Percentiles rank a stretch among this genome's conserved stretches.
These are phyloP conservation scores for Basidiobolus meristosporus DNA, from an alignment of 371 early-diverging fungal genomes.

Conservation along the genomic window DNA sequence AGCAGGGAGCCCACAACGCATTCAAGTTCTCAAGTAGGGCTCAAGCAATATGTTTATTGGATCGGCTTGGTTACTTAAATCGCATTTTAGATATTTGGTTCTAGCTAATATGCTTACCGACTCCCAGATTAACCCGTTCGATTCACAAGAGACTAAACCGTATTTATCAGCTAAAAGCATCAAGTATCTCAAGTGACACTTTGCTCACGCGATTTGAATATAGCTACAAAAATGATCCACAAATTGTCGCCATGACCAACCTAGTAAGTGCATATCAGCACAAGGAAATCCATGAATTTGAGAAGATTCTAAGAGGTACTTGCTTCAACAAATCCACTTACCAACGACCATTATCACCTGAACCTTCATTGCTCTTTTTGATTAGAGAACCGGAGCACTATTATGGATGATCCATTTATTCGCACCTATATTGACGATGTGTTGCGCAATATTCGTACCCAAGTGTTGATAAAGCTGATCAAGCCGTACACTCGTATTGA, in stretches of 20 bases:
- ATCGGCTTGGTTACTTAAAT: background rate
- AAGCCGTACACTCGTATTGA: conserved; percentile 83
- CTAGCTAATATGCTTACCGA: conserved; percentile 89
- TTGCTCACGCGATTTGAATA: background rate
- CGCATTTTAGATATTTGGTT: conserved; percentile 54
- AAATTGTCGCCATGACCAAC: conserved; percentile 81
- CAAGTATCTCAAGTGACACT: background rate
- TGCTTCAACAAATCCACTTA: too few relatives aligned
- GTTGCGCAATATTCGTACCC: conserved; percentile 70
- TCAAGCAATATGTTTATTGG: background rate
- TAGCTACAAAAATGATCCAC: conserved; percentile 73
- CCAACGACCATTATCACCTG: too few relatives aligned
- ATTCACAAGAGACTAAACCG: conserved; percentile 91
- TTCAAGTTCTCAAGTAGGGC: conserved; percentile 71
- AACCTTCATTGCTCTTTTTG: background rate
- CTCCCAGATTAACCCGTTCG: conserved; percentile 85
- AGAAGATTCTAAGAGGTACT: conserved; percentile 35
- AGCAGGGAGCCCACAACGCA: conserved; percentile 82
- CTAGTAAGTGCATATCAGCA: conserved; percentile 79
- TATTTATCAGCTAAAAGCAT: conserved; percentile 11
- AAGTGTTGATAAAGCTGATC: conserved; percentile 64
- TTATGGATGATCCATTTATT: conserved; percentile 83
- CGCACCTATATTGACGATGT: conserved; percentile 77
- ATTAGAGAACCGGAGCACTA: conserved; percentile 42
- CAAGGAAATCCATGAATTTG: conserved; percentile 72